Evolutionary conservation across 2,329 filamentous ascomycete genomes (phyloP).

Genomic region (Blumeriella jaapii): DNA sequence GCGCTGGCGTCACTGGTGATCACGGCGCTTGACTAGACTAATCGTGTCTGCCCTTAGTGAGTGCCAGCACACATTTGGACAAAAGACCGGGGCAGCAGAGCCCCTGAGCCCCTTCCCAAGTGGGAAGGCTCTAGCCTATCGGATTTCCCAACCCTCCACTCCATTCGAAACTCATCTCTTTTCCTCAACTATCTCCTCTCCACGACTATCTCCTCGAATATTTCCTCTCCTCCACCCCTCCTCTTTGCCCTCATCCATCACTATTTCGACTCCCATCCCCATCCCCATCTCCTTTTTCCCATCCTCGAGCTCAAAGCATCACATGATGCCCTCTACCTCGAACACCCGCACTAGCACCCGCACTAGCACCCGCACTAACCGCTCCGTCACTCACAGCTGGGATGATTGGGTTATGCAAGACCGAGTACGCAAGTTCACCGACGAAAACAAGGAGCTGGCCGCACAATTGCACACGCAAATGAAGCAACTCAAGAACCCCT

Average conservation of each 20-base stretch:
- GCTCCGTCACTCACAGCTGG: conserved; percentile 46
- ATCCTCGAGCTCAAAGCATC: too few relatives aligned
- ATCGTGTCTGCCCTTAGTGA: conserved; percentile 6
- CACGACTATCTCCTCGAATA: too few relatives aligned
- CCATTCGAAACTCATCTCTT: too few relatives aligned
- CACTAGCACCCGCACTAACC: too few relatives aligned
- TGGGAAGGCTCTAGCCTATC: conserved; percentile 7
- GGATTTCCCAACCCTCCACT: too few relatives aligned
- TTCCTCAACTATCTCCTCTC: too few relatives aligned
- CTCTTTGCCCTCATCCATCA: not conserved
- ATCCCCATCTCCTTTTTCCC: not conserved
- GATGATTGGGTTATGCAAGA: conserved; percentile 97
- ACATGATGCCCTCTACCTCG: too few relatives aligned
- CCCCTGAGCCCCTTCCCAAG: conserved; percentile 9
- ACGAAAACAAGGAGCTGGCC: conserved; percentile 89
- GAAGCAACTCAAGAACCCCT: conserved; percentile 34
- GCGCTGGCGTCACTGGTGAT: too few relatives aligned
- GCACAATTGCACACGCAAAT: conserved; percentile 58
- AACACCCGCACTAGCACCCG: too few relatives aligned
- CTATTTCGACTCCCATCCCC: not conserved
- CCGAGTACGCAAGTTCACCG: conserved; percentile 84
- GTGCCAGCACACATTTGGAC: conserved; percentile 2
- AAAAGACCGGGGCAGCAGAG: too few relatives aligned
- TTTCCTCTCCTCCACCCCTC: not conserved
- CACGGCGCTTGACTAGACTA: conserved; percentile 5